Conservation (phyloP, 805 yeast species). For the Maudiozyma bulderi region DNA sequence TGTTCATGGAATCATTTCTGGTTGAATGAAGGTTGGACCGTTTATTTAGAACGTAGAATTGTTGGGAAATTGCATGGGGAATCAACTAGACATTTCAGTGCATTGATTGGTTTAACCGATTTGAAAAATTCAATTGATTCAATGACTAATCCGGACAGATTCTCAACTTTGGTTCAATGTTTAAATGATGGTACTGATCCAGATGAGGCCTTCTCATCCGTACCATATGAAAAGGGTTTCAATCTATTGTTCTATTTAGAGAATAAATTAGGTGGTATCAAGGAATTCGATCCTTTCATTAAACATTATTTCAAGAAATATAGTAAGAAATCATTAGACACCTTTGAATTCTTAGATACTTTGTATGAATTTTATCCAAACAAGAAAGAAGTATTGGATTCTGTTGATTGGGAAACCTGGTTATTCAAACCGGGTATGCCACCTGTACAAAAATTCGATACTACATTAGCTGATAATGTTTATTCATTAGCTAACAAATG, state of each 20-base stretch:
- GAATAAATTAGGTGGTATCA: slow-evolving; percentile 51
- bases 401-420: slow-evolving; percentile 83
- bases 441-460: slow-evolving; percentile 74
- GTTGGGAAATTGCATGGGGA: slow-evolving; percentile 74
- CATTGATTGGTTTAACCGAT: slow-evolving; percentile 84
- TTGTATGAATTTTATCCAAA: slow-evolving; percentile 53
- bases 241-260: slow-evolving; percentile 71
- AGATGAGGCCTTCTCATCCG: slow-evolving; percentile 79
- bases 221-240: slow-evolving; percentile 88
- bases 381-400: slow-evolving; percentile 45
- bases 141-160: slow-evolving; percentile 49
- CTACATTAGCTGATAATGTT: slow-evolving; percentile 67
- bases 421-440: slow-evolving; percentile 78
- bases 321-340: slow-evolving; percentile 64
- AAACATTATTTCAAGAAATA: slow-evolving; percentile 65
- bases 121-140: slow-evolving; percentile 55
- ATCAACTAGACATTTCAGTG: slow-evolving; percentile 64
- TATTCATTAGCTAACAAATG: slow-evolving; percentile 57
- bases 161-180: slow-evolving; percentile 59
- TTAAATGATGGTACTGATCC: slow-evolving; percentile 67
- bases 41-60: slow-evolving; percentile 79
- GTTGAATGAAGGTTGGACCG: slow-evolving; percentile 96
- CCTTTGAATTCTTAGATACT: slow-evolving; percentile 70
- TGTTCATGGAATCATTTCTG: slow-evolving; percentile 91
- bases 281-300: slow-evolving; percentile 68